A percentile compares a stretch with the other conserved stretches of the same genome.
Evolutionary conservation across 2,329 filamentous ascomycete species (phyloP).

Genomic region (Paraphoma chrysanthemicola): DNA sequence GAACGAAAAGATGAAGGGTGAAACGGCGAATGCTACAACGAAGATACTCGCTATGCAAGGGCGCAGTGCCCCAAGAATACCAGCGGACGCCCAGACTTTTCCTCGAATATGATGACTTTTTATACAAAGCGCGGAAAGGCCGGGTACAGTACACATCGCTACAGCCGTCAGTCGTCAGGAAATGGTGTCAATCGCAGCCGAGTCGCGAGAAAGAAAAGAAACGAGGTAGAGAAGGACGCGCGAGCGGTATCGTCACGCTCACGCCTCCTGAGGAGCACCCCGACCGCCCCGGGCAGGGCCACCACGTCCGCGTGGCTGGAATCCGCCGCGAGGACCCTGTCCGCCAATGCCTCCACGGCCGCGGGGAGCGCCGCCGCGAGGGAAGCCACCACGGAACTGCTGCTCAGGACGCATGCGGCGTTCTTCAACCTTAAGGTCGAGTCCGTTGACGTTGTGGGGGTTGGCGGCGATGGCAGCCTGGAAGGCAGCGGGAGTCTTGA

Average conservation of each 20-base stretch:
- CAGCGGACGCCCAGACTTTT: constrained; percentile 45
- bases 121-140: constrained; percentile 45
- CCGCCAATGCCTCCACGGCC: constrained; percentile 68
- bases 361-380: constrained; percentile 52
- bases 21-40: constrained; percentile 39
- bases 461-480: constrained; percentile 83
- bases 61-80: constrained; percentile 34
- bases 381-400: constrained; percentile 43
- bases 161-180: constrained; percentile 47
- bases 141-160: constrained; percentile 47
- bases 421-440: constrained; percentile 86
- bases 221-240: constrained; percentile 7
- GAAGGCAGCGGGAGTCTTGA: constrained; percentile 80
- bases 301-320: constrained; percentile 73
- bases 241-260: constrained; percentile 13
- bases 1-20: constrained; percentile 35
- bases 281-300: constrained; percentile 63
- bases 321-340: constrained; percentile 71
- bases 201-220: constrained; percentile 9
- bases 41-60: constrained; percentile 49
- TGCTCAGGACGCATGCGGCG: constrained; percentile 68
- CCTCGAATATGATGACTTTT: constrained; percentile 43
- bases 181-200: constrained; percentile 23
- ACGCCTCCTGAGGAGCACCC: constrained; percentile 44
- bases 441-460: constrained; percentile 82